Conservation (phyloP, 148 eudicot genomes). For the Amaranthus cruentus region DNA sequence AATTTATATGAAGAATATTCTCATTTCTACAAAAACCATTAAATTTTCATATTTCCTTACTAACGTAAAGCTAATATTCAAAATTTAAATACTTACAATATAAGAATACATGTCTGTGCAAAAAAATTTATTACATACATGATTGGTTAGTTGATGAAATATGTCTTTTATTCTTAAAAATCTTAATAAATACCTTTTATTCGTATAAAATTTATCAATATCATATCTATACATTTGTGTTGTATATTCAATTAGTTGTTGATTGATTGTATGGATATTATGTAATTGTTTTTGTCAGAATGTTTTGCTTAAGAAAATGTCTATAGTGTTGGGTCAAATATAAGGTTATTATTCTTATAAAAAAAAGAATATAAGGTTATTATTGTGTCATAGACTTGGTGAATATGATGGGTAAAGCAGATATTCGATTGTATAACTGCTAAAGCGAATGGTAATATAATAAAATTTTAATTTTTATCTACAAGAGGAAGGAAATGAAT, state of each 20-base stretch:
- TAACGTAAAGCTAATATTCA: background rate
- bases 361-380: no score
- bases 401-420: no score
- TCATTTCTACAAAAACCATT: background rate
- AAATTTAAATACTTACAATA: no score
- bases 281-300: no score
- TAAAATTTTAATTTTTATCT: background rate
- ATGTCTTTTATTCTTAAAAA: no score
- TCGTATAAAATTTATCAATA: background rate
- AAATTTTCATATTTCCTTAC: background rate
- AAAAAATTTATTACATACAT: background rate
- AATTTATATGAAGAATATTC: background rate
- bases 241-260: background rate
- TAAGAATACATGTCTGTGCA: background rate
- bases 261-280: background rate
- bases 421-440: background rate
- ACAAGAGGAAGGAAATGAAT: background rate
- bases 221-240: background rate
- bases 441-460: background rate
- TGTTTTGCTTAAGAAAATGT: no score
- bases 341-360: no score
- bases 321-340: no score
- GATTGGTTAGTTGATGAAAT: background rate
- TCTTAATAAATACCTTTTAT: background rate
- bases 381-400: no score